Base-by-base conservation (phyloP, 495 filamentous ascomycete species). In the Annulohypoxylon nitens region DNA sequence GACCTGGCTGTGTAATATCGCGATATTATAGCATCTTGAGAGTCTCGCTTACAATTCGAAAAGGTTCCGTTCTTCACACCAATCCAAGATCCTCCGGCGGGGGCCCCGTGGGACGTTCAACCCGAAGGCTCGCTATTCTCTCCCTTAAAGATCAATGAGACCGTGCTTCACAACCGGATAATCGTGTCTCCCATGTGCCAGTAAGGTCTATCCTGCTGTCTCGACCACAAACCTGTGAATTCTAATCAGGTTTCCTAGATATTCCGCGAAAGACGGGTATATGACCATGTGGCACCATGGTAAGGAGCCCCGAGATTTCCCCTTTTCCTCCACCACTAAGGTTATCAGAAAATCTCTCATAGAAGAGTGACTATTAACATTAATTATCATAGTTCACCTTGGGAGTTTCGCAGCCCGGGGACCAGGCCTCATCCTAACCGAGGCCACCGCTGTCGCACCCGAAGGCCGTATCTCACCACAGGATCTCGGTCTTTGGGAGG, bases 401-500 rank as follows among this genome's bases (percentile, higher is more conserved):
- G 85, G 84, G 23, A 87, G 86, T 20, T 90, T 92, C 62, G 84
- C 87, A 36, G 82, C 84, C 67, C 87, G 90, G n/a, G 93, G 93
- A 7, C 86, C 91, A 0, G 91, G 89, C 1, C 81, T 93, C 8
- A 77, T 88, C 50, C 89, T 93, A 69, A 85, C 94, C 34, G 93
- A 96, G 80, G 91, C 92, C 11, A 93, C 91, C 0, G 85, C 88
- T 25, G 91, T 95, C 7, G 77, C 84, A 0, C 83, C 92, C 7
- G 84, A 93, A 67, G 93, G 93, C n/a, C 85, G 93, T 2, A 95
- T 95, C 81, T 90, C 91, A 0, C 93, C 93, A 0, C 84, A 92
- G 67, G 89, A 91, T 72, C 76, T 83, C 2, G 93, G 93, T 5
- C 77, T 95, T 16, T 96, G 92, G 93, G 83, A 88, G 53, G 93